A percentile compares a stretch with the other conserved stretches of the same genome.
Conservation (phyloP, 495 filamentous ascomycete genomes). For the Penicillium paxilli region DNA sequence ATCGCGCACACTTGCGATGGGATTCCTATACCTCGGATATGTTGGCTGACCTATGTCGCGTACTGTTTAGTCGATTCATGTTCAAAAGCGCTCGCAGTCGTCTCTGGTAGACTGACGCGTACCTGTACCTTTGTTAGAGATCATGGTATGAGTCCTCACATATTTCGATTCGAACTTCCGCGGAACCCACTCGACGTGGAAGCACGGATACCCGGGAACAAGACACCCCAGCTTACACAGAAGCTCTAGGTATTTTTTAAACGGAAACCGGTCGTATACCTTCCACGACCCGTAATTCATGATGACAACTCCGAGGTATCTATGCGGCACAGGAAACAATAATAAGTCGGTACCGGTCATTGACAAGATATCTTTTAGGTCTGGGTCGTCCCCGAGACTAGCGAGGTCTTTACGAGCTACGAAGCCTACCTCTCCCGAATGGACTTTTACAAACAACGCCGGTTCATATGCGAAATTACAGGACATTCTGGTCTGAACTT, state of each 20-base stretch:
- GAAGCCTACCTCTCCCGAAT: conserved; percentile 82
- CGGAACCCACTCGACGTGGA: conserved; percentile 2
- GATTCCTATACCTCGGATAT: not conserved
- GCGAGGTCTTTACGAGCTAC: conserved; percentile 86
- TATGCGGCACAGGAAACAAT: not conserved
- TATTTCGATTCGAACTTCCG: not conserved
- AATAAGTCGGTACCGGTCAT: not conserved
- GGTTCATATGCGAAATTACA: conserved; percentile 93
- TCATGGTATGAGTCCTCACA: conserved; percentile 36
- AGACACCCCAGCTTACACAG: conserved; percentile 23
- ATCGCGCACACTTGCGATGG: not conserved
- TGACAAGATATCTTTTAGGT: conserved; percentile 56
- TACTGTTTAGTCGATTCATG: conserved; percentile 26
- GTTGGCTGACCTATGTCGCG: conserved; percentile 19
- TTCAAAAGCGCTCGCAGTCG: conserved; percentile 13
- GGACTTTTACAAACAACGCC: conserved; percentile 92
- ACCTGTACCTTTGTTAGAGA: conserved; percentile 22
- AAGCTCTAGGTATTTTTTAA: conserved; percentile 84
- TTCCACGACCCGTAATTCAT: conserved; percentile 68
- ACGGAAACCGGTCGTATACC: conserved; percentile 88
- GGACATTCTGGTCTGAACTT: conserved; percentile 92
- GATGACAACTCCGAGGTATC: conserved; percentile 80
- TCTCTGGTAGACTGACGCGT: conserved; percentile 35
- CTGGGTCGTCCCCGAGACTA: conserved; percentile 87
- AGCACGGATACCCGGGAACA: not conserved